Conservation (phyloP, 164 flowering plant genomes). For the Cinnamomum micranthum region DNA sequence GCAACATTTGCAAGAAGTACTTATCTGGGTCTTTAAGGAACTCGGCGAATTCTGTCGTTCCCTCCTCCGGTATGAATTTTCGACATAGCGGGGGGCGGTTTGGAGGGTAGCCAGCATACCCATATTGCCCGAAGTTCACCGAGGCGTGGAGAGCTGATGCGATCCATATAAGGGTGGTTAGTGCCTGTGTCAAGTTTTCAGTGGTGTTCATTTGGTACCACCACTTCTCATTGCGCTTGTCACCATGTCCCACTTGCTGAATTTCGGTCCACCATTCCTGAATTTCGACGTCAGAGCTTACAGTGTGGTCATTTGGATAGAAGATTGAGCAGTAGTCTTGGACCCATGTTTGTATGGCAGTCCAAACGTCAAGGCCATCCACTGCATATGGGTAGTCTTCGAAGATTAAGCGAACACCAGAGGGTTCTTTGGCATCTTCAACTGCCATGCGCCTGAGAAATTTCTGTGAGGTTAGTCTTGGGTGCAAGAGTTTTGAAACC, state of each 20-base stretch:
- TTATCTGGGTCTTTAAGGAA: constrained; percentile 45
- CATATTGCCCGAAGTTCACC: constrained; percentile 58
- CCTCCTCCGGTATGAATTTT: constrained; percentile 44
- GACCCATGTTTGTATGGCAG: constrained; percentile 57
- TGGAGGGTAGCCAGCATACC: constrained; percentile 50
- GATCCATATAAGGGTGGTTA: constrained; percentile 65
- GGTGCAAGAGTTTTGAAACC: neutral
- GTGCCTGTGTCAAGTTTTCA: constrained; percentile 26
- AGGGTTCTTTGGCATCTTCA: constrained; percentile 25
- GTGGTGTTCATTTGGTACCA: constrained; percentile 40
- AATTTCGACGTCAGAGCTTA: constrained; percentile 40
- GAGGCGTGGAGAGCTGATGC: constrained; percentile 68
- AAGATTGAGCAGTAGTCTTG: constrained; percentile 42
- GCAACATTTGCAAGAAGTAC: constrained; percentile 40
- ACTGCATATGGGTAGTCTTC: constrained; percentile 63
- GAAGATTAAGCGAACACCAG: constrained; percentile 40
- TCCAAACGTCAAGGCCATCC: constrained; percentile 69
- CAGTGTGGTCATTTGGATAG: constrained; percentile 34
- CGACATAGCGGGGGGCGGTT: constrained; percentile 50
- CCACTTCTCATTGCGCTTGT: constrained; percentile 43
- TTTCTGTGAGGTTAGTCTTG: neutral
- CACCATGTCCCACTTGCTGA: constrained; percentile 56
- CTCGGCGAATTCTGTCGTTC: constrained; percentile 43
- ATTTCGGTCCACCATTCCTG: constrained; percentile 71
- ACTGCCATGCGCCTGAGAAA: constrained; percentile 45